Percentiles rank a stretch among this genome's conserved stretches.
Conservation (phyloP, 2,329 filamentous ascomycete genomes). For the Escovopsis sp. region DNA sequence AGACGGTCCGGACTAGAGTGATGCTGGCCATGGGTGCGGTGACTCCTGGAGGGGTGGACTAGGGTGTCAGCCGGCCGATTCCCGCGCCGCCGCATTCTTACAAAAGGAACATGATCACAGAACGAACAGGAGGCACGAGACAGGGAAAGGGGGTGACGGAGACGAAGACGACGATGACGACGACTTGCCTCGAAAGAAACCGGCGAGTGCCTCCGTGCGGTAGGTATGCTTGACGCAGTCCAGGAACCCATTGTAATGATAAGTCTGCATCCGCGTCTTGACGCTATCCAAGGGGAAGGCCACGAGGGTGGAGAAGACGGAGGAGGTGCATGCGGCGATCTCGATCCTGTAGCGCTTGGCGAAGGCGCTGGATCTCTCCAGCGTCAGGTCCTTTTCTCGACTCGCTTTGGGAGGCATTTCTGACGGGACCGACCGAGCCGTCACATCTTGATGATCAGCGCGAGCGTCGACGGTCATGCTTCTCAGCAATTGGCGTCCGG, state of each 20-base stretch:
- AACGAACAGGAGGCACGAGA: background rate
- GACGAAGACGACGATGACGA: background rate
- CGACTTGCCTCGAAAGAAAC: constrained; percentile 63
- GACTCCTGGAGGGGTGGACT: constrained; percentile 37
- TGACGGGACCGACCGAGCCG: constrained; percentile 16
- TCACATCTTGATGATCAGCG: constrained; percentile 23
- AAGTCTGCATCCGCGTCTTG: constrained; percentile 82
- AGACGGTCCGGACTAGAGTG: constrained; percentile 61
- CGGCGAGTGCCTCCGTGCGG: constrained; percentile 51
- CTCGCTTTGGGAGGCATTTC: constrained; percentile 14
- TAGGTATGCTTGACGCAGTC: constrained; percentile 68
- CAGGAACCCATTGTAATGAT: constrained; percentile 58
- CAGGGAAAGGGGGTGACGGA: background rate
- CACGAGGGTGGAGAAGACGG: constrained; percentile 60
- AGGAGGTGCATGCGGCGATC: constrained; percentile 62
- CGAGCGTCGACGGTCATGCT: constrained; percentile 23
- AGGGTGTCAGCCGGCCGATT: too few species aligned
- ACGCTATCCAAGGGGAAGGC: constrained; percentile 83
- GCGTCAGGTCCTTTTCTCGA: constrained; percentile 8
- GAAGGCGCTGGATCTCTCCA: constrained; percentile 25
- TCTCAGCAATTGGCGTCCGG: constrained; percentile 13
- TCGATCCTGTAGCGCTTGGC: constrained; percentile 68
- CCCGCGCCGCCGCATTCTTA: too few species aligned
- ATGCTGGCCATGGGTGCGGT: constrained; percentile 68
- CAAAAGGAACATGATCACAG: background rate